A percentile compares a stretch with the other conserved stretches of the same genome.
Evolutionary conservation across 495 filamentous ascomycete genomes (phyloP).

Genomic region (Trichoderma erinaceum): DNA sequence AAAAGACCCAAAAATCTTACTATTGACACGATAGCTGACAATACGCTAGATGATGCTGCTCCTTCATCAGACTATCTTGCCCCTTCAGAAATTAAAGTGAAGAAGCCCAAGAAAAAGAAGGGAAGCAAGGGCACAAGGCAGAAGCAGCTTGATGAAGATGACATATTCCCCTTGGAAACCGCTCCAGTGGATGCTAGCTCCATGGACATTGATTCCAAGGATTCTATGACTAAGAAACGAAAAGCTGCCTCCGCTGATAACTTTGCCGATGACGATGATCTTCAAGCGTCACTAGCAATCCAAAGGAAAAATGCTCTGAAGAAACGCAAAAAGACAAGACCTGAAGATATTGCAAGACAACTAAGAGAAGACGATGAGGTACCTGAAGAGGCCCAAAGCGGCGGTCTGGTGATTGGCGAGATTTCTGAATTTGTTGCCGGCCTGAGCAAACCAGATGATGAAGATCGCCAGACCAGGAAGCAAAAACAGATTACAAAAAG

Average conservation of each 20-base stretch:
- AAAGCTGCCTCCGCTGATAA: conserved; percentile 54
- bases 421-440: conserved; percentile 91
- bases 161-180: conserved; percentile 50
- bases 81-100: conserved; percentile 74
- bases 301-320: conserved; percentile 79
- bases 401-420: conserved; percentile 84
- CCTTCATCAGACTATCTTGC: conserved; percentile 83
- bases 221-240: conserved; percentile 50
- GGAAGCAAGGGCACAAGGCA: conserved; percentile 58
- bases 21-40: conserved; percentile 22
- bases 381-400: conserved; percentile 51
- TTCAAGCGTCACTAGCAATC: conserved; percentile 75
- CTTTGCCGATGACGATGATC: conserved; percentile 87
- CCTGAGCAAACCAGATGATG: conserved; percentile 60
- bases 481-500: conserved; percentile 35
- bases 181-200: conserved; percentile 40
- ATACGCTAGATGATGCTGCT: conserved; percentile 44
- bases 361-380: conserved; percentile 79
- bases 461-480: conserved; percentile 51
- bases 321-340: conserved; percentile 76
- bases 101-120: conserved; percentile 93
- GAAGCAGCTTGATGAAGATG: conserved; percentile 65
- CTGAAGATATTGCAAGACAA: conserved; percentile 79
- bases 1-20: background rate
- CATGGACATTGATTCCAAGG: conserved; percentile 72